These are phyloP conservation scores for Pulveroboletus sp. DNA, from an alignment of 768 basidiomycete genomes.

Conservation along the genomic window DNA sequence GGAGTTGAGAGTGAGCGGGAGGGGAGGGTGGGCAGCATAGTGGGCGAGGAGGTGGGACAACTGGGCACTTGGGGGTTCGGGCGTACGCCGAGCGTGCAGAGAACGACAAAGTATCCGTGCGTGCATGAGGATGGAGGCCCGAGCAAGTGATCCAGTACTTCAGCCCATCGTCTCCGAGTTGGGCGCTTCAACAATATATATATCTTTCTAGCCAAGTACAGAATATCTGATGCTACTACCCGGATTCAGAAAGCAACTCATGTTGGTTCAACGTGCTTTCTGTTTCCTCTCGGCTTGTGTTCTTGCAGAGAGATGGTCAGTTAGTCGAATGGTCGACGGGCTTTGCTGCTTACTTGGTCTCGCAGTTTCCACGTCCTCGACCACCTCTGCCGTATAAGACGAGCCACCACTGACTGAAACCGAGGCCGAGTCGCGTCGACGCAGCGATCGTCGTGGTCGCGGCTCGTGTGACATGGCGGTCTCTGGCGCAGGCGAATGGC, in stretches of 20 bases:
- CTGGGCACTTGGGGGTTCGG: slow-evolving; percentile 49
- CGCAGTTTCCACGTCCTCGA: slow-evolving; percentile 23
- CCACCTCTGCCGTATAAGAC: slow-evolving; percentile 28
- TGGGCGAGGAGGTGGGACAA: slow-evolving; percentile 58
- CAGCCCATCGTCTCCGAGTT: too few species aligned
- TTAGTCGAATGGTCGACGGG: neutral
- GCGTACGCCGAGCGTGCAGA: slow-evolving; percentile 38
- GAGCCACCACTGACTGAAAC: slow-evolving; percentile 32
- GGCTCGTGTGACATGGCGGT: slow-evolving; percentile 19
- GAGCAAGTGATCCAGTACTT: too few species aligned
- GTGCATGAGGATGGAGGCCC: neutral
- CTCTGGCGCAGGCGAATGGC: slow-evolving; percentile 23
- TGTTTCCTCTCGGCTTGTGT: slow-evolving; percentile 23
- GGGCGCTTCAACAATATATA: slow-evolving; percentile 15
- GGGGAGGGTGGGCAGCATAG: slow-evolving; percentile 61
- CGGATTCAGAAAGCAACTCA: slow-evolving; percentile 5
- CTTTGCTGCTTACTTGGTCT: slow-evolving; percentile 28
- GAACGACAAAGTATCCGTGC: slow-evolving; percentile 8
- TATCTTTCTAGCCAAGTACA: slow-evolving; percentile 24
- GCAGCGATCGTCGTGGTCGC: slow-evolving; percentile 26
- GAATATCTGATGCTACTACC: slow-evolving; percentile 9
- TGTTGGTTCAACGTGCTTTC: slow-evolving; percentile 20
- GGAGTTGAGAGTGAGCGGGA: slow-evolving; percentile 67
- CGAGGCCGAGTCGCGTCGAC: slow-evolving; percentile 28
- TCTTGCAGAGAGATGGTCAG: slow-evolving; percentile 11